phyloP scores from a whole-genome alignment of 1,139 yeast genomes.

The Blastobotrys aristatus region DNA sequence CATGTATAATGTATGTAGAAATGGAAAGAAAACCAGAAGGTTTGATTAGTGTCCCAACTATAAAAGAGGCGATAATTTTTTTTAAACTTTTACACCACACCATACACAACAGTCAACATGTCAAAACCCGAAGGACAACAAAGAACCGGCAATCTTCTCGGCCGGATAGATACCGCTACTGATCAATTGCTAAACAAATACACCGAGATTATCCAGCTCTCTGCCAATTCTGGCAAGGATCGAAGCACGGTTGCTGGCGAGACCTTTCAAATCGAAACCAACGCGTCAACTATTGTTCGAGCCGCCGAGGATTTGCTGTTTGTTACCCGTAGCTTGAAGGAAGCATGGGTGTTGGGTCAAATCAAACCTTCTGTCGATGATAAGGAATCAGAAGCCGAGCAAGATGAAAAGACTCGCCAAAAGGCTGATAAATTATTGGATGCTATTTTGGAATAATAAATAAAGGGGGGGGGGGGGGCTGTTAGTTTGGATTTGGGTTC shows the following conservation, averaged over 20 bases:
- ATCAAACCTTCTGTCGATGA: constrained; percentile 28
- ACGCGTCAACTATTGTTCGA: constrained; percentile 34
- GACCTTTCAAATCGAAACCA: constrained; percentile 33
- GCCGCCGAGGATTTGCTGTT: constrained; percentile 39
- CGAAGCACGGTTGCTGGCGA: constrained; percentile 32
- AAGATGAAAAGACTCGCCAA: constrained; percentile 14
- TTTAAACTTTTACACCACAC: too few species aligned
- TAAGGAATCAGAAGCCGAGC: constrained; percentile 16
- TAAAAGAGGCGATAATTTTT: too few species aligned
- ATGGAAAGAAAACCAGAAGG: too few species aligned
- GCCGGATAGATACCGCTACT: constrained; percentile 35
- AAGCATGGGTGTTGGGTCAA: constrained; percentile 41
- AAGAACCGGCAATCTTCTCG: constrained; percentile 25
- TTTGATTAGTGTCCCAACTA: too few species aligned
- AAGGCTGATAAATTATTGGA: constrained; percentile 24
- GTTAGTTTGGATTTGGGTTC: background rate
- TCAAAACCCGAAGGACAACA: constrained; percentile 25
- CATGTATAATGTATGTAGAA: too few species aligned
- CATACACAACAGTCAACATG: background rate
- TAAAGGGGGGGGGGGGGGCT: background rate
- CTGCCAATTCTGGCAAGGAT: constrained; percentile 32
- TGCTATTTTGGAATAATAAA: constrained; percentile 21
- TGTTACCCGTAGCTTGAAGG: constrained; percentile 38
- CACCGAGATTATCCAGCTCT: constrained; percentile 28
- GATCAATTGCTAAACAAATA: constrained; percentile 29